Conservation (phyloP, 176 grass and related monocot species). For the Triticum turgidum region DNA sequence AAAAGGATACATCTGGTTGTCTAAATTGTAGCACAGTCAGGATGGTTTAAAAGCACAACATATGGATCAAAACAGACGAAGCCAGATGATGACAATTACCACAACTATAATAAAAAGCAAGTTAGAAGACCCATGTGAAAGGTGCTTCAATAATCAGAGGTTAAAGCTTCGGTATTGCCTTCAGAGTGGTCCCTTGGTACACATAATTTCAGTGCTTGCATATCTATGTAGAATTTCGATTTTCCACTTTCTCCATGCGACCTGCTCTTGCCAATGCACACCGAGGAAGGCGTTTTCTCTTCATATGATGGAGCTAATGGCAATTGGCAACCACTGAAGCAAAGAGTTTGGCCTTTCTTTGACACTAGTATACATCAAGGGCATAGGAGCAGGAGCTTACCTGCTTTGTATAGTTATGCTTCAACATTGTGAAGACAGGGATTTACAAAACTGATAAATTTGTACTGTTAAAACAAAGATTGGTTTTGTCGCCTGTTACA, state of each 20-base stretch:
- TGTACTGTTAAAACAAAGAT: not conserved
- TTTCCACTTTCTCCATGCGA: not conserved
- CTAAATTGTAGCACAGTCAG: not conserved
- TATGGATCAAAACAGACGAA: not conserved
- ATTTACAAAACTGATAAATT: not conserved
- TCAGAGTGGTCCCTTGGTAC: not conserved
- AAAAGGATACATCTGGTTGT: not conserved
- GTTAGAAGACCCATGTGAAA: conserved; percentile 8
- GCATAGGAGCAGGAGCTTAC: not conserved
- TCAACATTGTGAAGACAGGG: not conserved
- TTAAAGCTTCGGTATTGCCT: not conserved
- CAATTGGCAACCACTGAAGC: not conserved
- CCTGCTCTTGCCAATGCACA: not conserved
- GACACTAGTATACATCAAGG: not conserved
- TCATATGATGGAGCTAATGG: not conserved
- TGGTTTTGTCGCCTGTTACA: not conserved
- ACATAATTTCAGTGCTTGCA: not conserved
- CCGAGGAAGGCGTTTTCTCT: not conserved
- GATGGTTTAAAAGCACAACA: not conserved
- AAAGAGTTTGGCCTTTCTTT: not conserved
- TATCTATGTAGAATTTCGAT: not conserved
- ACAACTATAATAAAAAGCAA: not conserved
- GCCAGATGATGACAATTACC: not conserved
- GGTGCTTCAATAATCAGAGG: not conserved
- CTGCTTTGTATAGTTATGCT: not conserved